Conservation (phyloP, 352 stramenopile species). For the Phytophthora vignae region DNA sequence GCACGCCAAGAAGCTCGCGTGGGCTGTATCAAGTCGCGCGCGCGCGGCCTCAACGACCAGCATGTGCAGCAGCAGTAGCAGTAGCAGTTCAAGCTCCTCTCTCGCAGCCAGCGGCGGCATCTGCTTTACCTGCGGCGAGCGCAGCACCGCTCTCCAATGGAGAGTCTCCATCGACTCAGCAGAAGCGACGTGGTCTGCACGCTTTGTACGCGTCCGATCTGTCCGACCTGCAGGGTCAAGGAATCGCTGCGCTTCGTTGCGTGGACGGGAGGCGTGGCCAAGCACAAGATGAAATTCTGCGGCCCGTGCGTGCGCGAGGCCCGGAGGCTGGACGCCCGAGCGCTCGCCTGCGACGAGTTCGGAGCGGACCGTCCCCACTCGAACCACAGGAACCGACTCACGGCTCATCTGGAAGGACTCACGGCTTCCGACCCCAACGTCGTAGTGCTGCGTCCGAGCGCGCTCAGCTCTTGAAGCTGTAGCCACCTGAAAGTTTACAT, state of each 20-base stretch:
- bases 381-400: constrained; percentile 1
- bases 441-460: constrained; percentile 29
- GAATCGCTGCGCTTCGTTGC: constrained; percentile 32
- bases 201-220: constrained; percentile 31
- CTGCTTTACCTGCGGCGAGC: constrained; percentile 29
- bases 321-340: constrained; percentile 21
- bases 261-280: constrained; percentile 16
- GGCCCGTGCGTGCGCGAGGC: constrained; percentile 10
- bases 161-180: constrained; percentile 3
- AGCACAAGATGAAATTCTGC: constrained; percentile 34
- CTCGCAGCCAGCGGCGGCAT: constrained; percentile 6
- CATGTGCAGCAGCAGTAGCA: neutral
- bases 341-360: constrained; percentile 14
- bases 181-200: constrained; percentile 28
- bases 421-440: constrained; percentile 30
- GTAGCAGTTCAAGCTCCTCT: constrained; percentile 27
- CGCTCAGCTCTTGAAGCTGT: constrained; percentile 5
- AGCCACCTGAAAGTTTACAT: neutral
- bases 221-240: constrained; percentile 34
- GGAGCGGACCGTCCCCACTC: neutral
- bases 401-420: constrained; percentile 10
- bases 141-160: constrained; percentile 14
- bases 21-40: constrained; percentile 34
- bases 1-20: constrained; percentile 63
- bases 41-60: constrained; percentile 12